Conservation (phyloP, 169 alveolate genomes). For the Cyclospora cayetanensis region DNA sequence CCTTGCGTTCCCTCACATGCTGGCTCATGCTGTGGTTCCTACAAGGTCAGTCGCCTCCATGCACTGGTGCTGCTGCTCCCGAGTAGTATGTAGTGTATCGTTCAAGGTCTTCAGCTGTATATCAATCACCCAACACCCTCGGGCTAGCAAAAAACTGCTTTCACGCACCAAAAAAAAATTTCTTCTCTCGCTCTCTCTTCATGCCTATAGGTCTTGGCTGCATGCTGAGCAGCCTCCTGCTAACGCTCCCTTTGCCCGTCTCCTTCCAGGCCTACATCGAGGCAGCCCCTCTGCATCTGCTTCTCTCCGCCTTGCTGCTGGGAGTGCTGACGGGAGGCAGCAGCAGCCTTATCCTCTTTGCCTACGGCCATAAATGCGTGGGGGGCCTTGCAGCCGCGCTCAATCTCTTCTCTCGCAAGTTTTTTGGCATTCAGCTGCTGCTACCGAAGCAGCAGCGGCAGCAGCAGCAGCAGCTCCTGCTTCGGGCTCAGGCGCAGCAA, state of each 20-base stretch:
- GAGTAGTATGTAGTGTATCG: background rate
- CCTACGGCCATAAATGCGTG: background rate
- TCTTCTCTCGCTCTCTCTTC: too few species aligned
- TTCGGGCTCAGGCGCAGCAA: background rate
- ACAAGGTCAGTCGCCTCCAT: background rate
- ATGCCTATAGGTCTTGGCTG: background rate
- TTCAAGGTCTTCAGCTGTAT: too few species aligned
- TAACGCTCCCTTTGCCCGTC: background rate
- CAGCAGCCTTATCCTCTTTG: background rate
- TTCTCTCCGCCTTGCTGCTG: background rate
- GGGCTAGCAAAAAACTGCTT: too few species aligned
- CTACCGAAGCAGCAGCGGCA: constrained; percentile 15
- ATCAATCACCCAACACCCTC: too few species aligned
- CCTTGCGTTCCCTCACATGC: background rate
- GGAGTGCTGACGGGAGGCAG: constrained; percentile 1
- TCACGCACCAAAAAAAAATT: too few species aligned
- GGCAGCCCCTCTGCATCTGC: background rate
- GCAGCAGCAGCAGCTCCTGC: constrained; percentile 18
- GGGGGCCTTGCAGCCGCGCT: background rate
- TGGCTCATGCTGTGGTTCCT: constrained; percentile 7
- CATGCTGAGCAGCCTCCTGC: background rate
- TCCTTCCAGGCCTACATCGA: background rate
- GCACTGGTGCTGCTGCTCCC: background rate
- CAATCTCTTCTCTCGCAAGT: background rate
- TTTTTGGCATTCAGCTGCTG: background rate